These are phyloP conservation scores for Didymellaceae sp. DNA, from an alignment of 2,329 filamentous ascomycete species.

Conservation along the genomic window DNA sequence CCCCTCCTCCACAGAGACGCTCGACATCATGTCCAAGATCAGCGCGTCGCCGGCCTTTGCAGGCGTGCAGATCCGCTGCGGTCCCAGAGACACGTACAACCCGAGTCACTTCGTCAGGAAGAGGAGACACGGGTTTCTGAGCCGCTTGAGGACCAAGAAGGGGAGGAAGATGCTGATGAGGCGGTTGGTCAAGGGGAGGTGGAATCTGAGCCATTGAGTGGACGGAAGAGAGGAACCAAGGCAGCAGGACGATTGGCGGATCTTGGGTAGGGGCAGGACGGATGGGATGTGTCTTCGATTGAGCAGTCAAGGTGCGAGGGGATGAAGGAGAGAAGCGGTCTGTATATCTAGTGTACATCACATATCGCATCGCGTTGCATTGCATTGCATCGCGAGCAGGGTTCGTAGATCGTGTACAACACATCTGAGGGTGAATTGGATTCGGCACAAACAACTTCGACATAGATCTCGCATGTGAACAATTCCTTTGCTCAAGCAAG, in stretches of 20 bases:
- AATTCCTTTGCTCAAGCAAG: no score
- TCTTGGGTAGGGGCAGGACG: background rate
- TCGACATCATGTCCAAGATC: conserved; percentile 46
- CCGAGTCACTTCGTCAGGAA: conserved; percentile 67
- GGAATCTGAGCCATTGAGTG: conserved; percentile 43
- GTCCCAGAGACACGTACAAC: conserved; percentile 63
- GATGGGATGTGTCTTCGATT: background rate
- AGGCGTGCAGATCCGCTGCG: conserved; percentile 52
- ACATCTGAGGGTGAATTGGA: no score
- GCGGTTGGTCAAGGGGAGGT: conserved; percentile 61
- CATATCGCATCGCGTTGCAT: no score
- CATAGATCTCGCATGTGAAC: no score
- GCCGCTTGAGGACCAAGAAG: conserved; percentile 58
- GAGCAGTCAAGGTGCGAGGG: background rate
- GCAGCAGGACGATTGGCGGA: background rate
- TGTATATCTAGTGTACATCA: conserved; percentile 24
- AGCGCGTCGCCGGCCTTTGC: conserved; percentile 47
- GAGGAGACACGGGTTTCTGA: conserved; percentile 66
- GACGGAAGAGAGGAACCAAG: background rate
- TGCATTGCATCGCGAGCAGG: no score
- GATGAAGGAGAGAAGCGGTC: background rate
- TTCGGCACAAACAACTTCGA: no score
- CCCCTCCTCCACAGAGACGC: conserved; percentile 26
- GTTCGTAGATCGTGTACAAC: no score
- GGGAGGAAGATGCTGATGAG: conserved; percentile 62